phyloP scores from a whole-genome alignment of 2,329 filamentous ascomycete species.

The Pestalotiopsis sp. region DNA sequence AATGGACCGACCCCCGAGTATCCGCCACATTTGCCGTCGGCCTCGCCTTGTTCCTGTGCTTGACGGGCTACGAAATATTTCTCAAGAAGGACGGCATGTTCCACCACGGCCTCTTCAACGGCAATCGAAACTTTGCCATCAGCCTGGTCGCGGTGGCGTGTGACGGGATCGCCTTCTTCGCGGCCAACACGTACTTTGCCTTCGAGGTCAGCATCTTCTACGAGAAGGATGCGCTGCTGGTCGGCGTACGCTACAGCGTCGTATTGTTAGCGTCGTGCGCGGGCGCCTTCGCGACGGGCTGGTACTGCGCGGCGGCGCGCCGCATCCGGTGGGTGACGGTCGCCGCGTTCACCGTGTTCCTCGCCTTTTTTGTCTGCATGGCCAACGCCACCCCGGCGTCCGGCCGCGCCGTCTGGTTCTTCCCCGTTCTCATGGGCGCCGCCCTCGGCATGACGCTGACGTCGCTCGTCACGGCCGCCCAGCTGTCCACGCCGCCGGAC shows the following conservation, averaged over 20 bases:
- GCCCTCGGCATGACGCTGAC: slow-evolving; percentile 36
- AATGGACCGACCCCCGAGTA: slow-evolving; percentile 37
- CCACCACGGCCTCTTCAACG: slow-evolving; percentile 38
- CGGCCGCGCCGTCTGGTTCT: slow-evolving; percentile 34
- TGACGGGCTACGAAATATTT: slow-evolving; percentile 35
- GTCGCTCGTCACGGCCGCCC: slow-evolving; percentile 37
- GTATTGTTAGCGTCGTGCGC: slow-evolving; percentile 32
- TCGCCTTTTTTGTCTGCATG: slow-evolving; percentile 36
- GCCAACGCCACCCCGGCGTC: slow-evolving; percentile 30
- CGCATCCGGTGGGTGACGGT: slow-evolving; percentile 28
- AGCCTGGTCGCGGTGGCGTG: slow-evolving; percentile 35
- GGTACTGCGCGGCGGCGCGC: slow-evolving; percentile 30
- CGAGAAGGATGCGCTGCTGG: slow-evolving; percentile 34
- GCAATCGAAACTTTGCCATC: slow-evolving; percentile 38
- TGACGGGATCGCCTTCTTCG: slow-evolving; percentile 41
- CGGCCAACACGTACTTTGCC: slow-evolving; percentile 44
- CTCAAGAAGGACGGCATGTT: slow-evolving; percentile 42
- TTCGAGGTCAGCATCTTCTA: slow-evolving; percentile 38
- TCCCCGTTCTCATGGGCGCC: slow-evolving; percentile 35
- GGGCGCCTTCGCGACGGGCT: slow-evolving; percentile 30
- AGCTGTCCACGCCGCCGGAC: slow-evolving; percentile 37
- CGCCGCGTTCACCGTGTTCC: slow-evolving; percentile 27
- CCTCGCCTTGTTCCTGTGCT: slow-evolving; percentile 23
- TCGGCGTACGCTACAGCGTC: slow-evolving; percentile 35
- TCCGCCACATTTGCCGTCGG: slow-evolving; percentile 37